Evolutionary conservation across 23 red algal genomes (phyloP).

Genomic region (Gracilaria gracilis): DNA sequence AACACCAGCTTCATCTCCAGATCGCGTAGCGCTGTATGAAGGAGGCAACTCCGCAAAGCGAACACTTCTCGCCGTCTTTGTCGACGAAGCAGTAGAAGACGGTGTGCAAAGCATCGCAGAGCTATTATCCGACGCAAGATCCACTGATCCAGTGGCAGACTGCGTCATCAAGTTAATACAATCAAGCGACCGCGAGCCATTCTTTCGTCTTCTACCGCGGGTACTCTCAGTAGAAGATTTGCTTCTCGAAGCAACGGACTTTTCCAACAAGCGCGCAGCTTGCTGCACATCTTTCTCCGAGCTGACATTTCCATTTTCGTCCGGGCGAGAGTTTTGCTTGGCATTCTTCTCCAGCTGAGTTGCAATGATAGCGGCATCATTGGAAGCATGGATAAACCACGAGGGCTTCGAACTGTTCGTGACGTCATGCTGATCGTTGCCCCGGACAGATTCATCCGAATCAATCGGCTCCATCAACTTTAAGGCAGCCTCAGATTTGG

Average conservation of each 20-base stretch:
- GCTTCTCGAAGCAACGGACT: background rate
- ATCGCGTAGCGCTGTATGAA: slow-evolving; percentile 57
- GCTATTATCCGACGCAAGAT: background rate
- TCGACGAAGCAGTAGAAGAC: background rate
- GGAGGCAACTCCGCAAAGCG: slow-evolving; percentile 66
- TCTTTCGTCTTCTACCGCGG: background rate
- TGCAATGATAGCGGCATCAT: background rate
- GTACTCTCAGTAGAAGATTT: background rate
- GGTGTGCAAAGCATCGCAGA: slow-evolving; percentile 2
- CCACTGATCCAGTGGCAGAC: background rate
- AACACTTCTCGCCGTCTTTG: slow-evolving; percentile 53
- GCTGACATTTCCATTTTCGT: background rate
- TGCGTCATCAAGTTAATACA: background rate
- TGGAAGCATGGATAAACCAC: slow-evolving; percentile 45
- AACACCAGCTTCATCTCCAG: background rate
- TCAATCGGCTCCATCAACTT: slow-evolving; percentile 18
- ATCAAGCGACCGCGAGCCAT: background rate
- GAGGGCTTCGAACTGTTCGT: slow-evolving; percentile 33
- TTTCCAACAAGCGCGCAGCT: slow-evolving; percentile 15
- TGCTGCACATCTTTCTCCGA: slow-evolving; percentile 11
- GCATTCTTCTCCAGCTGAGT: background rate
- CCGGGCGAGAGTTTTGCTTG: background rate
- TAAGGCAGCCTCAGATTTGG: slow-evolving; percentile 7
- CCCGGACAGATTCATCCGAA: slow-evolving; percentile 28
- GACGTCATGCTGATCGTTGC: background rate